Evolutionary conservation across 495 filamentous ascomycete species (phyloP).

Genomic region (Podospora sp.): DNA sequence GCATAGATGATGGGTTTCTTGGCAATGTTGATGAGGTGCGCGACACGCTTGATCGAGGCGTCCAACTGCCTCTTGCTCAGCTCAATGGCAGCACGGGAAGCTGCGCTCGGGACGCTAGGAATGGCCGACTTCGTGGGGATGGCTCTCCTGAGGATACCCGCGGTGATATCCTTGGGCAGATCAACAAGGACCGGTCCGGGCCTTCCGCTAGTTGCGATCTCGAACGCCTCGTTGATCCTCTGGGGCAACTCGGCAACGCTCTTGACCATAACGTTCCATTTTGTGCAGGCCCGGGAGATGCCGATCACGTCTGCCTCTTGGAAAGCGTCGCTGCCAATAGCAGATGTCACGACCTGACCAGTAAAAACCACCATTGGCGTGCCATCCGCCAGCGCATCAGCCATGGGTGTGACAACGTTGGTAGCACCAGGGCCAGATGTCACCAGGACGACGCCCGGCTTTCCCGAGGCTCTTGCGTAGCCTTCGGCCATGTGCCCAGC

Average conservation of each 20-base stretch:
- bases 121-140: conserved; percentile 68
- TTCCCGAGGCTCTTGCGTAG: conserved; percentile 73
- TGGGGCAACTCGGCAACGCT: conserved; percentile 75
- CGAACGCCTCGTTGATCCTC: conserved; percentile 82
- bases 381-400: conserved; percentile 76
- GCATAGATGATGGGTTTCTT: conserved; percentile 80
- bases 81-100: conserved; percentile 65
- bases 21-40: conserved; percentile 67
- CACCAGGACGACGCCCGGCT: conserved; percentile 76
- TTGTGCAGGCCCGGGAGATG: conserved; percentile 77
- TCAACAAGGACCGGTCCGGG: conserved; percentile 81
- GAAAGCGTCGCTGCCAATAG: conserved; percentile 79
- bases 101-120: conserved; percentile 69
- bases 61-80: conserved; percentile 60
- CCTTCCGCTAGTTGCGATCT: conserved; percentile 75
- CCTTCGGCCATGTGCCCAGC: conserved; percentile 83
- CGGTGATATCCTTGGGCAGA: conserved; percentile 78
- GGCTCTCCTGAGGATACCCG: conserved; percentile 63
- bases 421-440: conserved; percentile 80
- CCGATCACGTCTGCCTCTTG: conserved; percentile 79
- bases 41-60: conserved; percentile 63
- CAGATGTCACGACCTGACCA: conserved; percentile 72
- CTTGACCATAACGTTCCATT: conserved; percentile 88
- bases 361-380: conserved; percentile 79
- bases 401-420: conserved; percentile 78